Evolutionary conservation across 129 eudicot genomes (phyloP).

Genomic region (Flaveria sonorensis): DNA sequence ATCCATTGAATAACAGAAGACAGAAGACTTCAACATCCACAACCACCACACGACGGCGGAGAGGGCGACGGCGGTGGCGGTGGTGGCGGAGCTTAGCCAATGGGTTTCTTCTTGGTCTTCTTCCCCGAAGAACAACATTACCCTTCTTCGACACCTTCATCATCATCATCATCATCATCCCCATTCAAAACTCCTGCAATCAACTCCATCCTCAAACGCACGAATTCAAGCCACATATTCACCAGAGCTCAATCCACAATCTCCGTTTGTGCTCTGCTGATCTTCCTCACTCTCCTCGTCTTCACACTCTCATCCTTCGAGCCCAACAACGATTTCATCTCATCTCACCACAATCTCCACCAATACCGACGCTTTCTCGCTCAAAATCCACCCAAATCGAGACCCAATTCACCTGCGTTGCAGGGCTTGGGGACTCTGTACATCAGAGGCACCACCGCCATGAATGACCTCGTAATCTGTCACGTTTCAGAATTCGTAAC

Average conservation of each 20-base stretch:
- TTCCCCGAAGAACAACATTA: slow-evolving; percentile 59
- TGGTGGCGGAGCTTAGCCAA: slow-evolving; percentile 38
- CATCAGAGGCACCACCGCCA: slow-evolving; percentile 62
- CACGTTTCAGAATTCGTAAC: slow-evolving; percentile 50
- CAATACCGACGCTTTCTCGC: slow-evolving; percentile 35
- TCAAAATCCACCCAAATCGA: slow-evolving; percentile 11
- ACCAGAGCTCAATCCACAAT: slow-evolving; percentile 78
- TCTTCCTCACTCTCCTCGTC: slow-evolving; percentile 64
- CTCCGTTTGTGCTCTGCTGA: slow-evolving; percentile 67
- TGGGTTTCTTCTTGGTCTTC: slow-evolving; percentile 80
- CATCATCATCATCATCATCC: slow-evolving; percentile 27
- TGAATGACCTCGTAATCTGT: slow-evolving; percentile 66
- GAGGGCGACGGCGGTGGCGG: neutral
- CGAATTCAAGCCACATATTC: slow-evolving; percentile 55
- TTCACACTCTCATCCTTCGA: slow-evolving; percentile 85
- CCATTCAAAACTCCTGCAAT: slow-evolving; percentile 30
- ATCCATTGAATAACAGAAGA: neutral
- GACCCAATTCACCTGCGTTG: slow-evolving; percentile 47
- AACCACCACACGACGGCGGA: neutral
- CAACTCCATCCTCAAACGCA: slow-evolving; percentile 42
- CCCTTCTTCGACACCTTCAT: slow-evolving; percentile 32
- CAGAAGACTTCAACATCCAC: neutral
- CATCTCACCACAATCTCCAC: slow-evolving; percentile 29
- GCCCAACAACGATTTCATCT: slow-evolving; percentile 44
- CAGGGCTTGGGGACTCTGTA: slow-evolving; percentile 78